phyloP scores from a whole-genome alignment of 768 basidiomycete species.

The Guyanaporus albipodus region DNA sequence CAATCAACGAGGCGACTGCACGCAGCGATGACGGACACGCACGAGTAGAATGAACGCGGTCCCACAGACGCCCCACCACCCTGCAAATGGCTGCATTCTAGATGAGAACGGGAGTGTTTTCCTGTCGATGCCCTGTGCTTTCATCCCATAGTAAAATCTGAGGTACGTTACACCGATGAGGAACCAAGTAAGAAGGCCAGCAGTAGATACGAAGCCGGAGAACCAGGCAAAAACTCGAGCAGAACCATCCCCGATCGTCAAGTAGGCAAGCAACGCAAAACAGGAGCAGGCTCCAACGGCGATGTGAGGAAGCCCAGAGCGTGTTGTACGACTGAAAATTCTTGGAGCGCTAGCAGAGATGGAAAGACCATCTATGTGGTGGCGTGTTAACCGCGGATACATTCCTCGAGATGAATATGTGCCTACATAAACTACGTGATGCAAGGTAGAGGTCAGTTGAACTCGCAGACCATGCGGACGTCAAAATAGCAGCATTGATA shows the following conservation, averaged over 20 bases:
- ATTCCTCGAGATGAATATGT: not conserved
- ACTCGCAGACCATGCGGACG: constrained; percentile 5
- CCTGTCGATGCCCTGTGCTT: constrained; percentile 47
- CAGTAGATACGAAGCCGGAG: constrained; percentile 32
- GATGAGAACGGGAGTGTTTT: constrained; percentile 43
- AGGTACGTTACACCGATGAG: constrained; percentile 45
- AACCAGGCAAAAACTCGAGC: constrained; percentile 43
- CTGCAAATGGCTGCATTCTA: constrained; percentile 39
- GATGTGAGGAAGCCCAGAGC: constrained; percentile 44
- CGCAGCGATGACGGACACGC: constrained; percentile 11
- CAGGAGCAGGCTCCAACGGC: constrained; percentile 27
- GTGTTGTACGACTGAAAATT: constrained; percentile 42
- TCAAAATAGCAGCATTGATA: constrained; percentile 4
- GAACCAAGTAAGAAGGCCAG: constrained; percentile 43
- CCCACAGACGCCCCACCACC: constrained; percentile 34
- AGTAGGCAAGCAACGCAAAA: constrained; percentile 39
- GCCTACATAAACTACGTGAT: constrained; percentile 4
- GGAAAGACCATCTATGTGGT: constrained; percentile 48
- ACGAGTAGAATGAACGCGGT: constrained; percentile 34
- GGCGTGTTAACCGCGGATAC: not conserved
- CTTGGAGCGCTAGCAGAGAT: constrained; percentile 50
- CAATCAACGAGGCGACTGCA: not conserved
- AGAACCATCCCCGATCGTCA: constrained; percentile 35
- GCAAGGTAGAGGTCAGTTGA: constrained; percentile 4
- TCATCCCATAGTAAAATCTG: constrained; percentile 44